A percentile compares a stretch with the other conserved stretches of the same genome.
phyloP scores from a whole-genome alignment of 371 early-diverging fungal genomes.

The Choanephora cucurbitarum region DNA sequence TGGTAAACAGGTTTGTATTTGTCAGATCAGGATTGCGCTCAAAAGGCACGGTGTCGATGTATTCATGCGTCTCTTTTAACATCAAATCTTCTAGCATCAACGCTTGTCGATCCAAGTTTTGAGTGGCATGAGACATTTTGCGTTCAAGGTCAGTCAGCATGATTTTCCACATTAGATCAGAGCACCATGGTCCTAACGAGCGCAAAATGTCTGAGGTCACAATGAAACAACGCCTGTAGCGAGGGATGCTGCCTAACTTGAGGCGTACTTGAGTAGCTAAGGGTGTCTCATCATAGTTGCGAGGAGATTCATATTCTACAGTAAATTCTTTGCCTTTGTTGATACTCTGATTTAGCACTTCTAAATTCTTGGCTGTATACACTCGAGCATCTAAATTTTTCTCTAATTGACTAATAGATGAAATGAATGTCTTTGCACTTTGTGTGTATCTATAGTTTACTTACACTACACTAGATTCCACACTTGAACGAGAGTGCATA shows the following conservation, averaged over 20 bases:
- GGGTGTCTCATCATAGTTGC: slow-evolving; percentile 37
- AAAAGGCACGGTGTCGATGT: slow-evolving; percentile 21
- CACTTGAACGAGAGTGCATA: slow-evolving; percentile 50
- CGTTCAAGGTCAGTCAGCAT: slow-evolving; percentile 39
- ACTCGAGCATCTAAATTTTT: slow-evolving; percentile 64
- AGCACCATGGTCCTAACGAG: slow-evolving; percentile 71
- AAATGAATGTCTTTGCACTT: too few species aligned
- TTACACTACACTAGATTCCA: slow-evolving; percentile 47
- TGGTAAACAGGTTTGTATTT: slow-evolving; percentile 44
- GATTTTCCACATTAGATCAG: slow-evolving; percentile 55
- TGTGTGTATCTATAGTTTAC: too few species aligned
- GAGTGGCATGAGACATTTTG: slow-evolving; percentile 17
- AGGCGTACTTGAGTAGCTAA: slow-evolving; percentile 45
- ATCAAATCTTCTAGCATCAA: slow-evolving; percentile 34
- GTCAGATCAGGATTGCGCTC: slow-evolving; percentile 34
- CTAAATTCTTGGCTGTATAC: slow-evolving; percentile 56
- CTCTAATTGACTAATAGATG: slow-evolving; percentile 62
- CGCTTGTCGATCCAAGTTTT: slow-evolving; percentile 20
- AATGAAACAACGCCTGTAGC: slow-evolving; percentile 41
- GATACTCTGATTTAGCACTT: slow-evolving; percentile 33
- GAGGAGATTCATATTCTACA: slow-evolving; percentile 49
- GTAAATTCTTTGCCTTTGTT: slow-evolving; percentile 56
- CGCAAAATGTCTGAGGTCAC: slow-evolving; percentile 34
- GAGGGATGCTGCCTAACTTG: slow-evolving; percentile 35
- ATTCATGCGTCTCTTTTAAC: slow-evolving; percentile 26